phyloP scores from a whole-genome alignment of 2,329 filamentous ascomycete genomes.

The Curvularia eragrostidis region DNA sequence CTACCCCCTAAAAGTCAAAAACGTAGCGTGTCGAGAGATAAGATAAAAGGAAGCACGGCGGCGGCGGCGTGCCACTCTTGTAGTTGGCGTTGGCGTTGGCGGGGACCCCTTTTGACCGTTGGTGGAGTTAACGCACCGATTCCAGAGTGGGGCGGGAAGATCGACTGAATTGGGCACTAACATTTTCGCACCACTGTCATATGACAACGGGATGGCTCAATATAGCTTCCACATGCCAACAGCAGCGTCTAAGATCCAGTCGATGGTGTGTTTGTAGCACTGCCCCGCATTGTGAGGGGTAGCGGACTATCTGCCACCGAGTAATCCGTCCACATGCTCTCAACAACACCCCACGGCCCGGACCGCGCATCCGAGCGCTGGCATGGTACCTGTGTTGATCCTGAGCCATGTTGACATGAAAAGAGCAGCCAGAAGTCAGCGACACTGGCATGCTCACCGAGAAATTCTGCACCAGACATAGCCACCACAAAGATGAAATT shows the following conservation, averaged over 20 bases:
- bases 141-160: not conserved
- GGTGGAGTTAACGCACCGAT: not conserved
- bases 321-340: constrained; percentile 30
- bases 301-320: constrained; percentile 30
- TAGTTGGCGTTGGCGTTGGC: not conserved
- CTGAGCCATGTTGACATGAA: constrained; percentile 4
- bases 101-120: not conserved
- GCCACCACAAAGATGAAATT: constrained; percentile 60
- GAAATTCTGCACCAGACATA: not conserved
- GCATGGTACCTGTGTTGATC: constrained; percentile 5
- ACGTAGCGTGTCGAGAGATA: not conserved
- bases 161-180: not conserved
- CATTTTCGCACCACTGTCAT: constrained; percentile 7
- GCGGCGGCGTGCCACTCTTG: not conserved
- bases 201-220: not conserved
- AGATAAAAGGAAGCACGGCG: not conserved
- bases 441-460: not conserved
- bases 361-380: constrained; percentile 28
- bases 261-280: constrained; percentile 1
- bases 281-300: constrained; percentile 21
- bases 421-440: not conserved
- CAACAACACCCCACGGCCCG: constrained; percentile 20
- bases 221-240: not conserved
- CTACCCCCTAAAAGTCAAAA: not conserved
- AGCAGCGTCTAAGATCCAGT: not conserved